These are phyloP conservation scores for Ecytonucleospora hepatopenaei DNA, from an alignment of 371 early-diverging fungal genomes.

Conservation along the genomic window DNA sequence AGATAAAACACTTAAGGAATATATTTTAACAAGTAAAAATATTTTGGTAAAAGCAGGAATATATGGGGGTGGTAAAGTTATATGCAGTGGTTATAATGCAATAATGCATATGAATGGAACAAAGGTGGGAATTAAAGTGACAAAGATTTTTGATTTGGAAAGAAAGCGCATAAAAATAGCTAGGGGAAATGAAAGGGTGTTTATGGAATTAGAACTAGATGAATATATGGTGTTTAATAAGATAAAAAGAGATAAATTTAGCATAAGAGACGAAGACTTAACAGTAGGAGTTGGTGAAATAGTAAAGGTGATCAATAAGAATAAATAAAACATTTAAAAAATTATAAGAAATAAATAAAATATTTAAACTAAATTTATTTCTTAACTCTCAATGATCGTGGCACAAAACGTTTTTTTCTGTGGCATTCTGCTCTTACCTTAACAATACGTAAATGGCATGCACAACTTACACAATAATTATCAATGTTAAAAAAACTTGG, in stretches of 20 bases:
- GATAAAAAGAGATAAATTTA: conserved; percentile 48
- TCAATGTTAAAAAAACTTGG: conserved; percentile 93
- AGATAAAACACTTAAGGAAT: conserved; percentile 7
- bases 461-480: conserved; percentile 92
- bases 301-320: conserved; percentile 48
- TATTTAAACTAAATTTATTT: not conserved
- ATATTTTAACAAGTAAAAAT: conserved; percentile 32
- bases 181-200: conserved; percentile 46
- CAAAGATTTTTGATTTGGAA: conserved; percentile 43
- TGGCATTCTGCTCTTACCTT: conserved; percentile 76
- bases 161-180: conserved; percentile 53
- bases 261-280: conserved; percentile 50
- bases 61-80: conserved; percentile 47
- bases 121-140: conserved; percentile 38
- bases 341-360: not conserved
- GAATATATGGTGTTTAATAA: conserved; percentile 24
- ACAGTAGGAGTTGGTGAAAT: conserved; percentile 56
- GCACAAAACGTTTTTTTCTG: conserved; percentile 80
- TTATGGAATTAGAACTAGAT: conserved; percentile 41
- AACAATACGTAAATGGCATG: conserved; percentile 86
- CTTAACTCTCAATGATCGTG: conserved; percentile 42
- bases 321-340: conserved; percentile 2
- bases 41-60: conserved; percentile 49
- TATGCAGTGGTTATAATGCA: conserved; percentile 52
- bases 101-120: conserved; percentile 53